phyloP scores from a whole-genome alignment of 2,329 filamentous ascomycete genomes.

The Endoconidiophora laricicola region DNA sequence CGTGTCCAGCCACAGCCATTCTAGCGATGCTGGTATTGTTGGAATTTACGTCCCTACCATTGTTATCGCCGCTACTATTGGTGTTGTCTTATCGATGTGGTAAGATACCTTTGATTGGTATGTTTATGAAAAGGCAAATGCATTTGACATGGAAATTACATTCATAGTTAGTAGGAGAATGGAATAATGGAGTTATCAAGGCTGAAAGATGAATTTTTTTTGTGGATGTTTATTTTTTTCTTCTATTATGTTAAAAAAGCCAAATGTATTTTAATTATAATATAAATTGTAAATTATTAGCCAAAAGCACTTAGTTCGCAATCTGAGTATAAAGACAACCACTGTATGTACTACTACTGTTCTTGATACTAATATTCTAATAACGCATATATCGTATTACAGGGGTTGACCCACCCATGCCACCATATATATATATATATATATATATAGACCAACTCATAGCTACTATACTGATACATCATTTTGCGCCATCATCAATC shows the following conservation, averaged over 20 bases:
- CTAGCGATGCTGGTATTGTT: neutral
- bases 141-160: neutral
- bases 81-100: neutral
- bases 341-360: too few relatives aligned
- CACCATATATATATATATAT: neutral
- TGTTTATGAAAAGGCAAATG: too few relatives aligned
- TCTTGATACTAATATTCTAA: too few relatives aligned
- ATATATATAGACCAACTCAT: too few relatives aligned
- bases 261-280: neutral
- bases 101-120: neutral
- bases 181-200: neutral
- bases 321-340: too few relatives aligned
- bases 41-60: neutral
- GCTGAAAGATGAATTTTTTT: neutral
- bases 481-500: neutral
- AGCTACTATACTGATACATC: too few relatives aligned
- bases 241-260: neutral
- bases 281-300: neutral
- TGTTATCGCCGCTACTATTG: neutral
- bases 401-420: neutral
- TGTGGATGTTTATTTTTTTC: slow-evolving; percentile 1
- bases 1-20: neutral
- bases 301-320: neutral
- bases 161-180: neutral
- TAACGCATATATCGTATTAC: neutral